A percentile compares a stretch with the other conserved stretches of the same genome.
Evolutionary conservation across 2,329 filamentous ascomycete genomes (phyloP).

Genomic region (Beauveria scarabaeidicola): DNA sequence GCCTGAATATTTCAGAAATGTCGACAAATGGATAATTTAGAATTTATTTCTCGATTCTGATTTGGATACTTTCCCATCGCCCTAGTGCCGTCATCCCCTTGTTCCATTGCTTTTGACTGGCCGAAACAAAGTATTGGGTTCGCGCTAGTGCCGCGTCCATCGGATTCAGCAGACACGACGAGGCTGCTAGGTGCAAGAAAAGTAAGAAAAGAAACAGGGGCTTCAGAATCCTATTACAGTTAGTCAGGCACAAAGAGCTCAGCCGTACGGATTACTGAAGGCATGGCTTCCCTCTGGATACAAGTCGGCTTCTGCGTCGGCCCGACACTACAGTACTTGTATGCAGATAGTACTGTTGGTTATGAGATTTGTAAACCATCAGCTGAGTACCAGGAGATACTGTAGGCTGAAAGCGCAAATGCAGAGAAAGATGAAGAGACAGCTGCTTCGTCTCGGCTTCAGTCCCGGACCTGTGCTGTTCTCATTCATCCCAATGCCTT

Average conservation of each 20-base stretch:
- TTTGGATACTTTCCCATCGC: not conserved
- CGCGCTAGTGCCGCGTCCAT: not conserved
- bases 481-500: not conserved
- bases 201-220: no score
- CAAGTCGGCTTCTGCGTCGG: not conserved
- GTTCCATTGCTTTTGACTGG: not conserved
- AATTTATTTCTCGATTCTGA: not conserved
- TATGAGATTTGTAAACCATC: not conserved
- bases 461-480: not conserved
- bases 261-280: no score
- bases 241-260: no score
- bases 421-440: not conserved
- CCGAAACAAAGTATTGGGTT: not conserved
- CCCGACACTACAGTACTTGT: not conserved
- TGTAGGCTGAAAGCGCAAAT: not conserved
- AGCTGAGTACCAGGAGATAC: no score
- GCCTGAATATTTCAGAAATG: not conserved
- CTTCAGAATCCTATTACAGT: no score
- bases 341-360: not conserved
- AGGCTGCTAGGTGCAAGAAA: no score
- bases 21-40: not conserved
- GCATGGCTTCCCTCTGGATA: not conserved
- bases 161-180: no score
- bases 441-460: not conserved
- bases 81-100: not conserved